Evolutionary conservation across 2,329 filamentous ascomycete species (phyloP), one percentile per base, ranked within the genome.

Genomic region (Cercospora sp.): DNA sequence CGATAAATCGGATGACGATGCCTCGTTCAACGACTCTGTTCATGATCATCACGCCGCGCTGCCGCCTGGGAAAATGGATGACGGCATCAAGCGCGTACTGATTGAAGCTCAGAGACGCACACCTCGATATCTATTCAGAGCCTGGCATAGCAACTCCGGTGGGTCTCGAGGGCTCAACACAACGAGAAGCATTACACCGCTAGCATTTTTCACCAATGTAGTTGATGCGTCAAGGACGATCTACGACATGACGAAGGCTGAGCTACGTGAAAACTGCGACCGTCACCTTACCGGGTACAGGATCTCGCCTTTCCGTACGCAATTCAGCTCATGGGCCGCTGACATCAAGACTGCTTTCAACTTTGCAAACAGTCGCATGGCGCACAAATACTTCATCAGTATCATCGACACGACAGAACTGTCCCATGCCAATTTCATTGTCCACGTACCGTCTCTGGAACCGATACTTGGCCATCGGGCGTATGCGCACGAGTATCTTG

Each of bases 401-500:
- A 45, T 68, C 21, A 65, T 68, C 26, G 66, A 68, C 51, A 68
- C 66, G 2, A 65, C 28, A 55, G 55, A 32, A 26, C 30, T 68
- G 9, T 12, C 24, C 7, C 8, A 28, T 1, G 28, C 12, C 9
- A 67, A 67, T 28, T 16, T 24, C 5, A 64, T 67, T 28, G 18
- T 64, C 12, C 66, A 67, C n/a, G 61, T 64, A 16, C 60, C 40
- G 7, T 26, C 30, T 13, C 37, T 67, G 9, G 24, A 32, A 10
- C 40, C 43, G 13, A 26, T 60, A 16, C 9, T 60, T 8, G 49
- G 51, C 13, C 2, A 26, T 21, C 5, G 2, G 9, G 12, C 5
- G 1, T 60, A 60, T n/a, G 26, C 16, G 10, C 28, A 43, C 10
- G 66, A 67, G 16, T 67, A 67, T 18, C 34, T 67, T 32, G 66